Conservation (phyloP, 2,329 filamentous ascomycete species). For the Alternaria triticimaculans region DNA sequence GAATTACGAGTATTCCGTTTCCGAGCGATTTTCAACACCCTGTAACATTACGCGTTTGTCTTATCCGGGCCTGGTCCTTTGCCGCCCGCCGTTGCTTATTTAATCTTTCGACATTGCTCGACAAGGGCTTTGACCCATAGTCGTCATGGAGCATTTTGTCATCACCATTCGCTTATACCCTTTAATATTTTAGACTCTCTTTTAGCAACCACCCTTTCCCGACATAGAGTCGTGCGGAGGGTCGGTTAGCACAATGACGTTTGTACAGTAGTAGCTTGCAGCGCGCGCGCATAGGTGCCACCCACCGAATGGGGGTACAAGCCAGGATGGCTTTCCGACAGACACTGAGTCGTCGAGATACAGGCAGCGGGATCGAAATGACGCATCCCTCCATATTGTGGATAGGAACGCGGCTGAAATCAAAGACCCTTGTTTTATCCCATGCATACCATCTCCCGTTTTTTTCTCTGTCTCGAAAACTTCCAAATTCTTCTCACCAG, state of each 20-base stretch:
- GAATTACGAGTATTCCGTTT: slow-evolving; percentile 34
- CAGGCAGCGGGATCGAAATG: slow-evolving; percentile 30
- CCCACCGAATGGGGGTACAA: not conserved
- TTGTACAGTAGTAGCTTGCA: slow-evolving; percentile 43
- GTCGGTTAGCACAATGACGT: slow-evolving; percentile 35
- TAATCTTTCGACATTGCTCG: slow-evolving; percentile 24
- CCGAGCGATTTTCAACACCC: slow-evolving; percentile 30
- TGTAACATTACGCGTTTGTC: slow-evolving; percentile 41
- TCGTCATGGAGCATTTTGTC: slow-evolving; percentile 31
- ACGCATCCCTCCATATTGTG: slow-evolving; percentile 30
- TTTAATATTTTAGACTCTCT: slow-evolving; percentile 50
- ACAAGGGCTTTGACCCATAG: slow-evolving; percentile 21
- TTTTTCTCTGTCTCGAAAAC: not conserved
- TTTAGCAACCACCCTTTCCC: slow-evolving; percentile 29
- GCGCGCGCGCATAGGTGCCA: slow-evolving; percentile 13
- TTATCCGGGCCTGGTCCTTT: slow-evolving; percentile 7
- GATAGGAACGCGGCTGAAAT: slow-evolving; percentile 29
- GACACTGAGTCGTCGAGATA: slow-evolving; percentile 16
- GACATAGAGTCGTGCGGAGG: slow-evolving; percentile 9
- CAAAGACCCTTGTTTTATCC: slow-evolving; percentile 28
- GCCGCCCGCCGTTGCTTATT: slow-evolving; percentile 7
- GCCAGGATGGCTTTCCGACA: slow-evolving; percentile 18
- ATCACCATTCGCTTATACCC: slow-evolving; percentile 46
- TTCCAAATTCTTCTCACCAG: not conserved
- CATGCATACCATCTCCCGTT: slow-evolving; percentile 1